Evolutionary conservation across 75 land plant species (phyloP), one percentile per base, ranked within the genome.

Genomic region (Chamaecyparis obtusa): DNA sequence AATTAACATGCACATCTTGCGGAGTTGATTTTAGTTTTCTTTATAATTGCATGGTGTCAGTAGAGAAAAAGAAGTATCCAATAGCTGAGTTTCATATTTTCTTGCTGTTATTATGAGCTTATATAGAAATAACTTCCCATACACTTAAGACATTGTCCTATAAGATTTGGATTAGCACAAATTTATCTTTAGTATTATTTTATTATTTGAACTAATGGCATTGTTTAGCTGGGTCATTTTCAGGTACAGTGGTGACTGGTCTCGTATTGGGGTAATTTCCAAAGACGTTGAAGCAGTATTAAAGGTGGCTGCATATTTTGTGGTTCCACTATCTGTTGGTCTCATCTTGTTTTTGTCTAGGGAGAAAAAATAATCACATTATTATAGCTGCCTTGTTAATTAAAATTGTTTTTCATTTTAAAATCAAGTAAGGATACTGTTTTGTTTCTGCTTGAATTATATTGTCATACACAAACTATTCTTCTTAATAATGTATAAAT

Each of bases 171-270:
- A 78, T 39, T 39, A 37, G 2, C 49, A 80, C 49, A 39, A n/a
- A 17, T 80, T 21, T 9, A 80, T 44, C 41, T 11, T 43, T 5
- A 24, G 15, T 27, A 27, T 64, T 64, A 24, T 27, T 81, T 81
- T 37, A 81, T 81, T n/a, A 81, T 81, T 24, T 11, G 51, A 44
- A 24, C 21, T 81, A 13, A 81, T 46, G 48, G 33, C 13, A 81
- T 81, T 13, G 21, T 81, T 81, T 81, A 51, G 46, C 14, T 81
- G 49, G 32, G 9, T 81, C 48, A 44, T 27, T 44, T 67, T 39
- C 91, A 97, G 99, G 88, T 97, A 94, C 81, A 97, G 99, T 87
- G 97, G 99, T 32, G 99, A 97, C 72, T 97, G 99, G 99, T 93
- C 97, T 83, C 93, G 99, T 39, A 97, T 97, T 54, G 96, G 96